phyloP scores from a whole-genome alignment of 2,329 filamentous ascomycete species.

The Alternaria arbusti region DNA sequence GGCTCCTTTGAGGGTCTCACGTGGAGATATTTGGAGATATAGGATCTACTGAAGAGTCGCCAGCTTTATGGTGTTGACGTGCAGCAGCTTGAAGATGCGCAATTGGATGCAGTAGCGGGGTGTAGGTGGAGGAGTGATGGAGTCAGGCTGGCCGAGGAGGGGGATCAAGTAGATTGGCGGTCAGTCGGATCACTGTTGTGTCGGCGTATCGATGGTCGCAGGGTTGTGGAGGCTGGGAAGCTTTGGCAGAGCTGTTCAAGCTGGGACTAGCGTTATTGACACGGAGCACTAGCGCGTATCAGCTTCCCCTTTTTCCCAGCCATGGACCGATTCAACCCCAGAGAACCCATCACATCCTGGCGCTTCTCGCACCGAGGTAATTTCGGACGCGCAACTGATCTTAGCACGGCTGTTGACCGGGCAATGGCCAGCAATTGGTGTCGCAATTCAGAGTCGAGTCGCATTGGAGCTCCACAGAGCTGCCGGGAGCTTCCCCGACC shows the following conservation, averaged over 20 bases:
- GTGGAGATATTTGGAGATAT: slow-evolving; percentile 29
- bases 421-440: slow-evolving; percentile 21
- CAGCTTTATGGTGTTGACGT: slow-evolving; percentile 41
- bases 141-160: slow-evolving; percentile 38
- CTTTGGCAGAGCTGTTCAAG: slow-evolving; percentile 31
- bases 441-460: slow-evolving; percentile 13
- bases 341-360: slow-evolving; percentile 9
- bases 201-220: slow-evolving; percentile 27
- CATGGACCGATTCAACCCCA: slow-evolving; percentile 3
- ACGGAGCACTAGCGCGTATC: slow-evolving; percentile 29
- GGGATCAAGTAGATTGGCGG: slow-evolving; percentile 46
- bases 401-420: slow-evolving; percentile 34
- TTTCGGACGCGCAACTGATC: slow-evolving; percentile 23
- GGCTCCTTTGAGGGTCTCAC: slow-evolving; percentile 48
- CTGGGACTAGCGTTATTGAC: slow-evolving; percentile 29
- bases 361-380: slow-evolving; percentile 33
- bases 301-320: slow-evolving; percentile 30
- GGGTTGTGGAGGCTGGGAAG: slow-evolving; percentile 27
- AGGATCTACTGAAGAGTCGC: slow-evolving; percentile 30
- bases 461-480: slow-evolving; percentile 17
- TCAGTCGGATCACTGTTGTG: slow-evolving; percentile 36
- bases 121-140: slow-evolving; percentile 45
- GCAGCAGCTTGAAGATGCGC: slow-evolving; percentile 38
- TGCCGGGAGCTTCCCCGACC: slow-evolving; percentile 25
- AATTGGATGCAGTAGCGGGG: slow-evolving; percentile 50